Base-by-base conservation (phyloP, 2,329 filamentous ascomycete genomes). In the Lachnellula arida region DNA sequence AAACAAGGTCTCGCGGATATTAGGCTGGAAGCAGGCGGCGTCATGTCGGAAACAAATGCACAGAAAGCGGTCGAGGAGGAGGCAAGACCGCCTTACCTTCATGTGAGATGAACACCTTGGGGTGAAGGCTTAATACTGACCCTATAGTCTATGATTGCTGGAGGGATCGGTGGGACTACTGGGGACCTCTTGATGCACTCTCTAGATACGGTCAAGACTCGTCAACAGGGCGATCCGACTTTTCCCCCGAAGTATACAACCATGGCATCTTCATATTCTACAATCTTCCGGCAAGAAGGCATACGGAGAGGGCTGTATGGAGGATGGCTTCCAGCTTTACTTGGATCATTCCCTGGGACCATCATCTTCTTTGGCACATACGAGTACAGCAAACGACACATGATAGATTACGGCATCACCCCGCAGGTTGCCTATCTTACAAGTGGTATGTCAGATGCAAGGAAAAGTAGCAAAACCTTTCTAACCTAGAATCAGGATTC, bases 141-240 rank as follows among this genome's bases (percentile, higher is more conserved):
- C 47, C 57, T 46, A 53, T 66, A 96, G 91, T 86, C 89, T 71
- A 99, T 97, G 92, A 80, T 99, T 68, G 94, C 94, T 35, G 94
- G 94, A 68, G 94, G 93, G 58, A 78, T 95, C 52, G 94, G 95
- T 68, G 94, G 94, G 52, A 92, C 89, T 15, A 95, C 88, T 54
- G 94, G 95, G 57, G 94, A 99, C 73, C 88, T 99, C 81, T 78
- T 99, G 63, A 99, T 99, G 94, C 94, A 99, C 76, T 97, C 93
- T 46, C 82, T 99, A 68, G 94, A 99, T 73, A 99, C 94, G 0
- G 94, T 99, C 67, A 99, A 99, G 76, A 99, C 94, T 47, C 84
- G 94, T 65, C 95, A 99, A 72, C 94, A 99, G 74, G 94, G 93
- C 68, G 94, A 97, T 69, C 92, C 93, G 46, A 88, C 94, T 70